Base-by-base conservation (phyloP, 352 stramenopile genomes). In the Aphanomyces euteiches region DNA sequence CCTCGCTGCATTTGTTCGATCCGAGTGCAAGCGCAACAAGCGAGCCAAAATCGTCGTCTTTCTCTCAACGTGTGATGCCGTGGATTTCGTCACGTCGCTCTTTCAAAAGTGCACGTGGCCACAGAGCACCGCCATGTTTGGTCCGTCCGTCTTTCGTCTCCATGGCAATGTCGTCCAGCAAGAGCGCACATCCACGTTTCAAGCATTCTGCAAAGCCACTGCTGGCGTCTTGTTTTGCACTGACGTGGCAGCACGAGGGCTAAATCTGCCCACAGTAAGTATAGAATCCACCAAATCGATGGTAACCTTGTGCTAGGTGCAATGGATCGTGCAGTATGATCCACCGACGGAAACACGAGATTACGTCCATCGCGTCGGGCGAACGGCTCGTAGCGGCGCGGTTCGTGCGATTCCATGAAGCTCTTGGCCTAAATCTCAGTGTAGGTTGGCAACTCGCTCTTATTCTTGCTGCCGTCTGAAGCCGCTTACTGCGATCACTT, bases 391-490 rank as follows among this genome's bases (percentile, higher is more conserved):
- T 8, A 74, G 69, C 66, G 69, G 69, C 19, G 60, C 54, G 47
- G 56, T 93, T 50, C 15, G 48, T 34, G 12, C 7, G 34, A 3
- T 13, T 60, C 7, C 17, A 10, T 37, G 53, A 15, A 17, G 13
- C 3, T 40, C 41, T 60, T 7, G 12, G 36, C 10, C 5, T 5
- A 37, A 4, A 4, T 19, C 21, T 79, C 77, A 54, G 88, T 88
- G 19, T 73, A 84, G 72, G 75, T 76, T 48, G 97, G 97, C 37
- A 96, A 96, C 75, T 97, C 96, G 78, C 73, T 99, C 28, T 75
- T 99, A 15, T 99, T 99, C 75, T 75, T 99, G 57, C 87, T 98
- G 78, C 97, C 97, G 36, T 98, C 95, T 19, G 97, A 99, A 75
- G 85, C 83, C 5, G 87, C 89, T 45, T 99, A 98, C 72, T 72